Percentiles rank a stretch among this genome's conserved stretches.
phyloP scores from a whole-genome alignment of 1,139 yeast genomes.

The Meyerozyma athensensis region DNA sequence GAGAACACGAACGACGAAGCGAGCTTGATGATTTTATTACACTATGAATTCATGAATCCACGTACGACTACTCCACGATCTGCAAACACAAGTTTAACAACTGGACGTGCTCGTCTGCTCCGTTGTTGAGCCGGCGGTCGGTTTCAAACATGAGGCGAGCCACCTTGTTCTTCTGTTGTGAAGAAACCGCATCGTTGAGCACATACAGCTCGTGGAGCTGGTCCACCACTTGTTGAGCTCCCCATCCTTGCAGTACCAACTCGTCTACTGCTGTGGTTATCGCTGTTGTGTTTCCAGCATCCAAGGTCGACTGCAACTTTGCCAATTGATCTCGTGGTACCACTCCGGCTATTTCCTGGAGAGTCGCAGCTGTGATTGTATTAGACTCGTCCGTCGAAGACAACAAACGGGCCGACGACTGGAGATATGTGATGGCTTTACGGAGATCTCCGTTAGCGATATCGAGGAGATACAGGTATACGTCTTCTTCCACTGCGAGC shows the following conservation, averaged over 20 bases:
- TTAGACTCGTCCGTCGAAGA: conserved; percentile 18
- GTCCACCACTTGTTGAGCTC: conserved; percentile 72
- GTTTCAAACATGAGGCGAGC: conserved; percentile 66
- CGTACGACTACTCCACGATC: too few relatives aligned
- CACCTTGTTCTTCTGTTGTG: conserved; percentile 58
- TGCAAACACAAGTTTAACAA: conserved; percentile 64
- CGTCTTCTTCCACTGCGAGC: conserved; percentile 51
- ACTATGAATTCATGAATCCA: too few relatives aligned
- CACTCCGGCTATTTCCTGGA: conserved; percentile 82
- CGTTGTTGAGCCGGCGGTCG: conserved; percentile 73
- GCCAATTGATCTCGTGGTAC: conserved; percentile 56
- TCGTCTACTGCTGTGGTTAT: conserved; percentile 49
- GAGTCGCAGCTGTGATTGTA: conserved; percentile 38
- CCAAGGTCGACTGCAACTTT: conserved; percentile 36
- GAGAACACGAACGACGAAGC: too few relatives aligned
- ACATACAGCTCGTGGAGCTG: conserved; percentile 78
- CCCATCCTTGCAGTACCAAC: conserved; percentile 74
- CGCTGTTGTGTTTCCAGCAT: conserved; percentile 27
- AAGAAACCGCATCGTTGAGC: conserved; percentile 48
- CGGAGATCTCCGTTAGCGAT: conserved; percentile 88
- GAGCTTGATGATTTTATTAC: neutral
- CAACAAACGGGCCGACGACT: conserved; percentile 73
- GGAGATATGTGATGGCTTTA: conserved; percentile 85
- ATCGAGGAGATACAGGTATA: conserved; percentile 34
- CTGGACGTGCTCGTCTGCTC: conserved; percentile 89